A percentile compares a stretch with the other conserved stretches of the same genome.
phyloP scores from a whole-genome alignment of 2,329 filamentous ascomycete genomes.

The Penicillium hesseltinei region DNA sequence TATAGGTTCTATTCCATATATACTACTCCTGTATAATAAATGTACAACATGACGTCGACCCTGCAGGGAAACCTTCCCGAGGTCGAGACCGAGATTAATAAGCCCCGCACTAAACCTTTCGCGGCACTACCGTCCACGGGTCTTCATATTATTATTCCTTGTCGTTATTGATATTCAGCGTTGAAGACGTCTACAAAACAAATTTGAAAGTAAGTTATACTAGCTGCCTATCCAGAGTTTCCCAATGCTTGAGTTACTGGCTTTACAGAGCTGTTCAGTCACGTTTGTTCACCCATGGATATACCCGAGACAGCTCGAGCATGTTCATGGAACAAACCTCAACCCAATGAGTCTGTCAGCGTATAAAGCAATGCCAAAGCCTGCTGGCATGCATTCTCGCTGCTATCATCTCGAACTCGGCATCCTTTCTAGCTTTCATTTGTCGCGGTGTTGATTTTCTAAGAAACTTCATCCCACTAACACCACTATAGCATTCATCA shows the following conservation, averaged over 20 bases:
- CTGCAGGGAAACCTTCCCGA: neutral
- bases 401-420: neutral
- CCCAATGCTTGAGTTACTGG: neutral
- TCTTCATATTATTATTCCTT: neutral
- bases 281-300: neutral
- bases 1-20: neutral
- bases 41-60: neutral
- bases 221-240: neutral
- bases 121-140: neutral
- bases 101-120: constrained; percentile 17
- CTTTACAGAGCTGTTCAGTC: neutral
- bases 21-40: neutral
- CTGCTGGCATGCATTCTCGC: neutral
- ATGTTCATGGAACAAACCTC: neutral
- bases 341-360: neutral
- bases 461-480: constrained; percentile 5
- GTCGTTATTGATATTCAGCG: neutral
- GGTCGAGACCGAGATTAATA: constrained; percentile 13
- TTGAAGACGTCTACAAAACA: neutral
- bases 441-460: neutral
- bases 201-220: neutral
- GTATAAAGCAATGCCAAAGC: neutral
- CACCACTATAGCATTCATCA: neutral
- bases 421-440: too few relatives aligned
- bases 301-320: neutral